Base-by-base conservation (phyloP, 208 protist species). In the Leishmania tropica region DNA sequence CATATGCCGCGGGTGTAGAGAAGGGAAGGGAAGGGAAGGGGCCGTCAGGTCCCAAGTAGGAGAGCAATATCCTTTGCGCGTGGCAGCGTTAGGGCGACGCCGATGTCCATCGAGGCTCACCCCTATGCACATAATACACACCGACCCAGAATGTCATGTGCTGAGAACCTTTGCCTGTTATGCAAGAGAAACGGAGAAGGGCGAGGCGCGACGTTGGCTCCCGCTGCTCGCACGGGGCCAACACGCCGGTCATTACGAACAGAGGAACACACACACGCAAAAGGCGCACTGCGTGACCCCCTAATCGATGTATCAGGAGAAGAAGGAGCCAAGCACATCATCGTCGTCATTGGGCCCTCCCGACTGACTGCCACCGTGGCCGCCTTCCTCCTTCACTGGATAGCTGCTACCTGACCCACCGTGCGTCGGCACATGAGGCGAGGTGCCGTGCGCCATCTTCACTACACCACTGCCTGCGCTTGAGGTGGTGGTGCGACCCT, bases 251-350 rank as follows among this genome's bases (percentile, higher is more conserved):
- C 24, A 0, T n/a, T 3, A 11, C 67, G 45, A 48, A 37, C 35
- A 24, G 31, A 24, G 17, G 15, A 17, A 68, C 64, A 24, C n/a
- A 42, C 67, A 51, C 8, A 51, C 71, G 7, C 71, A 2, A 75
- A 15, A 75, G 28, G 13, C 47, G 19, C 11, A 40, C 71, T 40
- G n/a, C 13, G 13, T 56, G 24, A 35, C 21, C 24, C 47, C 28
- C 2, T 4, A 48, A 76, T 75, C 19, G 35, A 64, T 53, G 17
- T 40, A 10, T 72, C 71, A 76, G 58, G 60, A 83, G 42, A 82
- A 88, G 58, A 88, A 88, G 3, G 85, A 83, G 7, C 81, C 85
- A 13, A 89, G 56, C 35, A 89, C 83, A 42, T 88, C 81, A 40
- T 85, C 85, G 15, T 89, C 82, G 47, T 88, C 84, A 28, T 79